These are phyloP conservation scores for Cytospora piceae DNA, from an alignment of 2,329 filamentous ascomycete species.

Conservation along the genomic window DNA sequence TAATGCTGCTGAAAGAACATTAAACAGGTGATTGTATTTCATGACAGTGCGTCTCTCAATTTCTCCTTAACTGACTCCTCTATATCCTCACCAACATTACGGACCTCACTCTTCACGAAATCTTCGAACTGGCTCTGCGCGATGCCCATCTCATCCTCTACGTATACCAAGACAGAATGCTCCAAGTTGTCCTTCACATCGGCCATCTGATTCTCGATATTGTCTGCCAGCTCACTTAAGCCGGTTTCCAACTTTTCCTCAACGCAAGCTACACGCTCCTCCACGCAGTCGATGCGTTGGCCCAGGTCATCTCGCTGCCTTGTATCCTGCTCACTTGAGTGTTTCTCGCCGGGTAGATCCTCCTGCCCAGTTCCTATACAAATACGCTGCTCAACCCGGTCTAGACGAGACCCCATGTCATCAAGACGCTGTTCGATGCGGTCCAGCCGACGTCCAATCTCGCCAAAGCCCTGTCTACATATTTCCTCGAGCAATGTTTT, in stretches of 20 bases:
- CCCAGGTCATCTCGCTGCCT: conserved; percentile 2
- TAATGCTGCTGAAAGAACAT: neutral
- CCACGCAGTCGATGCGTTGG: conserved; percentile 20
- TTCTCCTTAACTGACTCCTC: conserved; percentile 27
- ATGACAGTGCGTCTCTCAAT: conserved; percentile 22
- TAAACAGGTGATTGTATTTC: neutral
- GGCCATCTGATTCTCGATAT: conserved; percentile 20
- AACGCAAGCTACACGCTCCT: conserved; percentile 21
- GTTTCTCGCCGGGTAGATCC: neutral
- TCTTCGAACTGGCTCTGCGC: conserved; percentile 28
- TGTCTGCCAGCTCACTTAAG: conserved; percentile 20
- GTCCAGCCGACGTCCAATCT: conserved; percentile 27
- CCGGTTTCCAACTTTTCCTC: conserved; percentile 22
- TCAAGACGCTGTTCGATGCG: conserved; percentile 22
- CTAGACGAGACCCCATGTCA: conserved; percentile 14
- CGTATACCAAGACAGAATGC: conserved; percentile 14
- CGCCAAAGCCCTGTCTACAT: conserved; percentile 25
- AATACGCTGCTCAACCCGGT: conserved; percentile 23
- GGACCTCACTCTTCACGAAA: conserved; percentile 26
- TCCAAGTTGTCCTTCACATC: conserved; percentile 26
- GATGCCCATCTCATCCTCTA: conserved; percentile 29
- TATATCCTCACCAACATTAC: conserved; percentile 25
- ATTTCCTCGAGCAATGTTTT: conserved; percentile 23
- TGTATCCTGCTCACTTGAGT: conserved; percentile 1
- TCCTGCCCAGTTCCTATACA: neutral